These are phyloP conservation scores for Nyctanthes arbortristis DNA, from an alignment of 257 asterid species.

Conservation along the genomic window DNA sequence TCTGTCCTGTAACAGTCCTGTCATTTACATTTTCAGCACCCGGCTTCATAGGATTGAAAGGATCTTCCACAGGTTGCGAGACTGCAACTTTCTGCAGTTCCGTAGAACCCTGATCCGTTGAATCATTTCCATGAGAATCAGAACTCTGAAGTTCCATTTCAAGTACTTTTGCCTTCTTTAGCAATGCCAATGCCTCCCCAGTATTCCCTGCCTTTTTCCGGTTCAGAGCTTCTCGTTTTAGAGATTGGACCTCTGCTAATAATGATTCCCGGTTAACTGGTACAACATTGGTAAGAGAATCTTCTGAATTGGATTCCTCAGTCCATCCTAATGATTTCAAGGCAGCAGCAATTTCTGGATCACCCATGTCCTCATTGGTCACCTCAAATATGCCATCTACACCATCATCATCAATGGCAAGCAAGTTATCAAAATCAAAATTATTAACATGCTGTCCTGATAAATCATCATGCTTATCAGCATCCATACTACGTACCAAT, in stretches of 20 bases:
- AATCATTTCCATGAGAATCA: constrained; percentile 29
- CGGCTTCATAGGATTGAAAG: constrained; percentile 12
- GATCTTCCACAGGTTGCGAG: constrained; percentile 28
- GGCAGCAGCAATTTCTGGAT: constrained; percentile 86
- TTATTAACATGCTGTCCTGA: constrained; percentile 36
- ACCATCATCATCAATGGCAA: constrained; percentile 54
- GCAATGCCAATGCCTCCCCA: constrained; percentile 62
- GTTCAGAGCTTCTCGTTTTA: constrained; percentile 66
- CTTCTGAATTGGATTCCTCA: constrained; percentile 52
- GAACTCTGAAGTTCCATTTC: constrained; percentile 56
- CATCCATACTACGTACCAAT: constrained; percentile 58
- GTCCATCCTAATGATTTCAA: constrained; percentile 87
- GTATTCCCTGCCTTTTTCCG: constrained; percentile 76
- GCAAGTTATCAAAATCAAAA: constrained; percentile 51
- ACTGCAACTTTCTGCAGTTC: constrained; percentile 22
- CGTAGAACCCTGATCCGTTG: constrained; percentile 18
- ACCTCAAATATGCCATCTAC: constrained; percentile 65
- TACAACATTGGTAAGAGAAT: constrained; percentile 22
- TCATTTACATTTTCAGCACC: constrained; percentile 28
- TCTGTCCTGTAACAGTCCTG: constrained; percentile 17
- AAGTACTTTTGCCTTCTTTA: constrained; percentile 70
- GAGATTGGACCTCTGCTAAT: constrained; percentile 57
- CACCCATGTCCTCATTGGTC: constrained; percentile 74
- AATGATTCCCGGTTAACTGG: constrained; percentile 40
- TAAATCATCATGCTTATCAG: constrained; percentile 49